These are phyloP conservation scores for Pichia membranifaciens DNA, from an alignment of 805 yeast genomes.

Conservation along the genomic window DNA sequence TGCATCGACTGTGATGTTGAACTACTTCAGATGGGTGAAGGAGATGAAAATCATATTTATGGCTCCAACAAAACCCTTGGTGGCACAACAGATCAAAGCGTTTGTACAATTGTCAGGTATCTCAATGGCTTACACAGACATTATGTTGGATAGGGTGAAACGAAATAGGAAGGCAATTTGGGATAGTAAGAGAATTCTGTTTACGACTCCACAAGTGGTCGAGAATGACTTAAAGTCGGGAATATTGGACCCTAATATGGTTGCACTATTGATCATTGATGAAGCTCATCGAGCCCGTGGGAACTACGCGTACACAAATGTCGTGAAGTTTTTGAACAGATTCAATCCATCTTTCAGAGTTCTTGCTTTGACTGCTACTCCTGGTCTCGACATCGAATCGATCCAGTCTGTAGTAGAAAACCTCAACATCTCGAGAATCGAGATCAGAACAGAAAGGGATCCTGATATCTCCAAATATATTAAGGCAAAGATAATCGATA, in stretches of 20 bases:
- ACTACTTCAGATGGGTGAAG: constrained; percentile 81
- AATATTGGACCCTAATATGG: constrained; percentile 62
- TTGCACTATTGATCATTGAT: constrained; percentile 78
- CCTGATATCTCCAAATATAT: constrained; percentile 75
- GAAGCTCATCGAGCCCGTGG: constrained; percentile 96
- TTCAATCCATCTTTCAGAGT: constrained; percentile 65
- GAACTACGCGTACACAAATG: constrained; percentile 80
- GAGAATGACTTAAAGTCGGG: constrained; percentile 83
- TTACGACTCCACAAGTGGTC: constrained; percentile 94
- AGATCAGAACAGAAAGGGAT: constrained; percentile 80
- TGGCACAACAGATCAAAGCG: constrained; percentile 93
- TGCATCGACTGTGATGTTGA: constrained; percentile 90
- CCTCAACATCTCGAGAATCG: constrained; percentile 67
- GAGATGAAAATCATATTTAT: constrained; percentile 76
- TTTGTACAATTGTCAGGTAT: constrained; percentile 85
- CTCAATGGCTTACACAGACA: constrained; percentile 70
- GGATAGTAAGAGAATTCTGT: constrained; percentile 71
- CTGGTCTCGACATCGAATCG: constrained; percentile 80
- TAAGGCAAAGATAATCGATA: constrained; percentile 57
- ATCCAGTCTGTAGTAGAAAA: constrained; percentile 81
- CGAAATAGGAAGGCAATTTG: constrained; percentile 70
- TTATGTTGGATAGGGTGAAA: constrained; percentile 50
- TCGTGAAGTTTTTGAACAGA: constrained; percentile 59
- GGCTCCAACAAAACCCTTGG: constrained; percentile 97
- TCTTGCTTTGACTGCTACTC: constrained; percentile 92